Conservation (phyloP, 768 basidiomycete genomes). For the Kwoniella europaea region DNA sequence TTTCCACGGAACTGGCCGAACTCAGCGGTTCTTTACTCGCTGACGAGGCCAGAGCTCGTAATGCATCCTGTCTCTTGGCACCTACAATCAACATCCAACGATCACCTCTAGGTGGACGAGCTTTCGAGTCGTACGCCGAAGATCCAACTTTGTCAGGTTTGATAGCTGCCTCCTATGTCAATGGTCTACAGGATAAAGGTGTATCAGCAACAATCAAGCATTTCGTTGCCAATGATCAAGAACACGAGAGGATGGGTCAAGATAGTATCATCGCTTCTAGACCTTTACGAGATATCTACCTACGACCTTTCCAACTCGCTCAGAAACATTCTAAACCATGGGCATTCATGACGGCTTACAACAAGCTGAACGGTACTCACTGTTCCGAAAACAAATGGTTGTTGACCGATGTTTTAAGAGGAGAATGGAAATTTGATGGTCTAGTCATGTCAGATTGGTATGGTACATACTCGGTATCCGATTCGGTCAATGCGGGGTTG, state of each 20-base stretch:
- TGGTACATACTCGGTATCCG: constrained; percentile 71
- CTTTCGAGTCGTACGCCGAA: constrained; percentile 45
- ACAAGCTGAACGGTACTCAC: constrained; percentile 70
- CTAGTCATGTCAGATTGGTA: constrained; percentile 84
- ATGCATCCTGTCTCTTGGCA: constrained; percentile 63
- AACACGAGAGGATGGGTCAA: constrained; percentile 69
- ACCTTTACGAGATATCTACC: constrained; percentile 67
- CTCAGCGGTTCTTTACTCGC: constrained; percentile 18
- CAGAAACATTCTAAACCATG: constrained; percentile 66
- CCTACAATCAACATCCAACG: constrained; percentile 86
- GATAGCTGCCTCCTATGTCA: constrained; percentile 74
- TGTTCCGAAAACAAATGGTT: constrained; percentile 70
- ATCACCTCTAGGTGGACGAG: constrained; percentile 60
- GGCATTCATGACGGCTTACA: constrained; percentile 57
- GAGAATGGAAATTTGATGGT: constrained; percentile 76
- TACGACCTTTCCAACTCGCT: constrained; percentile 69
- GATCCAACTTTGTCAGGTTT: constrained; percentile 76
- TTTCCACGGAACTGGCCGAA: constrained; percentile 66
- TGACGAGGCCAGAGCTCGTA: constrained; percentile 23
- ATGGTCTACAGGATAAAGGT: constrained; percentile 75
- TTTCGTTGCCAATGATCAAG: constrained; percentile 81
- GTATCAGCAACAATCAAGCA: constrained; percentile 81
- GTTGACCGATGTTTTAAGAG: constrained; percentile 68
- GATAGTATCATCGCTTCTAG: constrained; percentile 58
- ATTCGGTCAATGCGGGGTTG: constrained; percentile 73